Evolutionary conservation across 2,329 filamentous ascomycete species (phyloP).

Genomic region (Rutstroemia sp.): DNA sequence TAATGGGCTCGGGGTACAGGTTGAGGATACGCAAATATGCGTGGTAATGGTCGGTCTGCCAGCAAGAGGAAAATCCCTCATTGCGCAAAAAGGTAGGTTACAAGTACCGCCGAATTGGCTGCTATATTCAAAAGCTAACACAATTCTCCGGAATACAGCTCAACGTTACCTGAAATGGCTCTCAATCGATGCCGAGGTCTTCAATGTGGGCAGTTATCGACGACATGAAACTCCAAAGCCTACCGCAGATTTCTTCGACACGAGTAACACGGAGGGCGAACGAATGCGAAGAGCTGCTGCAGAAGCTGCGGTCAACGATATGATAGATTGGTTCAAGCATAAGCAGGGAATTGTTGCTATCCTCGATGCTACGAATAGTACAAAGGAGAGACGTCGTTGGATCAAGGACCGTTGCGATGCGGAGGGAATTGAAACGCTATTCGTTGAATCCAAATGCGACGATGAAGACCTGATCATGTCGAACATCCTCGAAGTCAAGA

Average conservation of each 20-base stretch:
- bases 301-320: constrained; percentile 85
- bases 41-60: constrained; percentile 98
- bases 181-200: constrained; percentile 85
- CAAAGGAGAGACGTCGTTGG: constrained; percentile 83
- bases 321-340: constrained; percentile 84
- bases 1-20: constrained; percentile 72
- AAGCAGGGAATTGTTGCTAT: constrained; percentile 82
- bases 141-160: constrained; percentile 43
- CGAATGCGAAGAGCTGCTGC: constrained; percentile 80
- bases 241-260: constrained; percentile 92
- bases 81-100: constrained; percentile 82
- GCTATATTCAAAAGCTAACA: neutral
- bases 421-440: constrained; percentile 81
- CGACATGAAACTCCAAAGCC: constrained; percentile 85
- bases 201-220: constrained; percentile 96
- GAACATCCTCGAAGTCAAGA: constrained; percentile 97
- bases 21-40: constrained; percentile 92
- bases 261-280: constrained; percentile 82
- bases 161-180: constrained; percentile 96
- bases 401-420: constrained; percentile 71
- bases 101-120: neutral
- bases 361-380: constrained; percentile 94
- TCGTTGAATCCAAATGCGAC: constrained; percentile 95
- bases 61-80: constrained; percentile 92
- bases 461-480: constrained; percentile 94